Evolutionary conservation across 805 yeast species (phyloP).

Genomic region (Zygosaccharomyces lentus): DNA sequence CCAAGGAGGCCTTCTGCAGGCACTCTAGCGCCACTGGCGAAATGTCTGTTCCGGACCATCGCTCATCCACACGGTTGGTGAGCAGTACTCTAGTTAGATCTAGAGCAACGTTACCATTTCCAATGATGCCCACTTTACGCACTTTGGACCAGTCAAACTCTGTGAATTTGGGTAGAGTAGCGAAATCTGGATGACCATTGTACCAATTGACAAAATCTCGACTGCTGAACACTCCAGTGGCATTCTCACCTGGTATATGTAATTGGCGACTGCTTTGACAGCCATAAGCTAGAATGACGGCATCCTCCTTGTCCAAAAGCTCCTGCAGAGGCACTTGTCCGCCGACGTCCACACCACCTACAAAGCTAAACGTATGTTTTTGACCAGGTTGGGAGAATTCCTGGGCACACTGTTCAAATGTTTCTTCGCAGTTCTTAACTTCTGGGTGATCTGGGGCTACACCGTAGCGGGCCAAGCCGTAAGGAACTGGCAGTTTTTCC

Average conservation of each 20-base stretch:
- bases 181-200: constrained; percentile 72
- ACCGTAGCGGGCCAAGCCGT: constrained; percentile 86
- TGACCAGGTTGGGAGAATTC: constrained; percentile 23
- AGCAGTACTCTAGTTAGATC: constrained; percentile 81
- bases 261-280: constrained; percentile 54
- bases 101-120: constrained; percentile 94
- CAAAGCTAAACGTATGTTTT: constrained; percentile 45
- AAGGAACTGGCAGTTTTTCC: constrained; percentile 85
- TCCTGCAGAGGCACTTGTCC: constrained; percentile 48
- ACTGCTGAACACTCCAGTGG: constrained; percentile 70
- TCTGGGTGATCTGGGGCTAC: constrained; percentile 99
- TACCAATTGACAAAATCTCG: constrained; percentile 94
- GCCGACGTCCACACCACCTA: constrained; percentile 73
- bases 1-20: constrained; percentile 52
- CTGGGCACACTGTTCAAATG: constrained; percentile 53
- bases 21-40: constrained; percentile 51
- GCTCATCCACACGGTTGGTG: constrained; percentile 43
- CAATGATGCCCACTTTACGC: constrained; percentile 72
- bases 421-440: constrained; percentile 73
- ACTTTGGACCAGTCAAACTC: constrained; percentile 59
- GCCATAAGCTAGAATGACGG: constrained; percentile 80
- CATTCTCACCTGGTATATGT: constrained; percentile 54
- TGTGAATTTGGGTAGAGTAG: constrained; percentile 33
- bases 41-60: constrained; percentile 72
- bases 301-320: constrained; percentile 57